Evolutionary conservation across 257 asterid species (phyloP).

Genomic region (Jasminum sambac): DNA sequence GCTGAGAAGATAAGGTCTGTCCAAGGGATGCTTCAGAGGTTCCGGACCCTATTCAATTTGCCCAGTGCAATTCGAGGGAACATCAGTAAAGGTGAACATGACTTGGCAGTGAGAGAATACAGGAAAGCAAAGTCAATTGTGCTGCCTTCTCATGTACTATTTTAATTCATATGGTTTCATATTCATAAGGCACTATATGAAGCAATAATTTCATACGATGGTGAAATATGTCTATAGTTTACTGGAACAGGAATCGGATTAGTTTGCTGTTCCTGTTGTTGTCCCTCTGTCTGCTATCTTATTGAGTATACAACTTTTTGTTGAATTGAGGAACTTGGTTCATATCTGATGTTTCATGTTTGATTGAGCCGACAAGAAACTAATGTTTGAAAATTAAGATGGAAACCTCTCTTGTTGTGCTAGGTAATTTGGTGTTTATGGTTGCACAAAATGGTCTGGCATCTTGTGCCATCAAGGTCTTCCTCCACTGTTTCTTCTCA

Average conservation of each 20-base stretch:
- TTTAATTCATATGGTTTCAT: constrained; percentile 7
- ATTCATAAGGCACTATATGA: constrained; percentile 1
- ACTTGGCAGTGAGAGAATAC: constrained; percentile 97
- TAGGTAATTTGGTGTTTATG: neutral
- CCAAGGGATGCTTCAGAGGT: constrained; percentile 99
- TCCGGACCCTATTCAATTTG: constrained; percentile 91
- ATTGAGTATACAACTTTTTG: neutral
- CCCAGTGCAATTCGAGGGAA: constrained; percentile 96
- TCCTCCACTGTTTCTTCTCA: neutral
- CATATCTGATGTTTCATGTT: constrained; percentile 5
- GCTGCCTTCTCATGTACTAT: constrained; percentile 92
- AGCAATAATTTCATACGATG: neutral
- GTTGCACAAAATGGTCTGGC: neutral
- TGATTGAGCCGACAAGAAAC: constrained; percentile 6
- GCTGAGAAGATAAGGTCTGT: constrained; percentile 97
- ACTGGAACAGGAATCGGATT: neutral
- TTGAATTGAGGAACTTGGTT: neutral
- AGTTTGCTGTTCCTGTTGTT: neutral
- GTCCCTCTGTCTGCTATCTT: neutral
- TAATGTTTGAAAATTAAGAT: neutral
- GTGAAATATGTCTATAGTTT: constrained; percentile 1
- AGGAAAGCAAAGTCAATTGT: constrained; percentile 97
- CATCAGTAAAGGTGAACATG: constrained; percentile 95
- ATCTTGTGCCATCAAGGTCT: constrained; percentile 10
- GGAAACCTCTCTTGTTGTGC: constrained; percentile 9